These are phyloP conservation scores for Tubosaeta brunneosetosa DNA, from an alignment of 768 basidiomycete species.

Conservation along the genomic window DNA sequence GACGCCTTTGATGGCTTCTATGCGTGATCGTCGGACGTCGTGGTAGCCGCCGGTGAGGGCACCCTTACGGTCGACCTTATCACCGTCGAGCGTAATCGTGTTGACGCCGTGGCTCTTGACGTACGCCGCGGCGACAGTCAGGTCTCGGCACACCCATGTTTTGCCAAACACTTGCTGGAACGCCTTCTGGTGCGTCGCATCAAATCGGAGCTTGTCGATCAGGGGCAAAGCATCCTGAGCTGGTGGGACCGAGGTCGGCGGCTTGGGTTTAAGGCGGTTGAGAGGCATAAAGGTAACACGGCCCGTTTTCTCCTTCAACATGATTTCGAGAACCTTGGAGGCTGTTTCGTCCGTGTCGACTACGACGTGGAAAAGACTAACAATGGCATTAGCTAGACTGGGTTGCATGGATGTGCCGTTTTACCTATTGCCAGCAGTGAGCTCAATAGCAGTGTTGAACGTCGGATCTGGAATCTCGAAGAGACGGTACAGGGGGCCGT, in stretches of 20 bases:
- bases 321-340: slow-evolving; percentile 82
- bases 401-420: neutral
- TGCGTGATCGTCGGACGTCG: slow-evolving; percentile 83
- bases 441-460: slow-evolving; percentile 89
- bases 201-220: slow-evolving; percentile 77
- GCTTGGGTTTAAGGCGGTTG: slow-evolving; percentile 85
- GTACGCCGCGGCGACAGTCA: slow-evolving; percentile 89
- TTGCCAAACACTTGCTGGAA: slow-evolving; percentile 98
- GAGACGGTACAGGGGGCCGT: slow-evolving; percentile 90
- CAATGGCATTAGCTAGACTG: neutral
- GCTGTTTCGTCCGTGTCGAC: slow-evolving; percentile 97
- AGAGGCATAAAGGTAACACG: slow-evolving; percentile 98
- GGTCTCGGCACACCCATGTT: slow-evolving; percentile 91
- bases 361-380: slow-evolving; percentile 88
- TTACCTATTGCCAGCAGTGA: slow-evolving; percentile 94
- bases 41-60: slow-evolving; percentile 95
- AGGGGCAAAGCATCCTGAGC: slow-evolving; percentile 77
- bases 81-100: slow-evolving; percentile 95
- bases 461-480: slow-evolving; percentile 85
- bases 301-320: slow-evolving; percentile 91
- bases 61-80: slow-evolving; percentile 96
- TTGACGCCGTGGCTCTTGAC: slow-evolving; percentile 93
- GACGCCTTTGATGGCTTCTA: slow-evolving; percentile 80
- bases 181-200: slow-evolving; percentile 66
- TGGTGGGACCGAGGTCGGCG: slow-evolving; percentile 49